These are phyloP conservation scores for Gracilaria gracilis DNA, from an alignment of 23 red algal species.

Conservation along the genomic window DNA sequence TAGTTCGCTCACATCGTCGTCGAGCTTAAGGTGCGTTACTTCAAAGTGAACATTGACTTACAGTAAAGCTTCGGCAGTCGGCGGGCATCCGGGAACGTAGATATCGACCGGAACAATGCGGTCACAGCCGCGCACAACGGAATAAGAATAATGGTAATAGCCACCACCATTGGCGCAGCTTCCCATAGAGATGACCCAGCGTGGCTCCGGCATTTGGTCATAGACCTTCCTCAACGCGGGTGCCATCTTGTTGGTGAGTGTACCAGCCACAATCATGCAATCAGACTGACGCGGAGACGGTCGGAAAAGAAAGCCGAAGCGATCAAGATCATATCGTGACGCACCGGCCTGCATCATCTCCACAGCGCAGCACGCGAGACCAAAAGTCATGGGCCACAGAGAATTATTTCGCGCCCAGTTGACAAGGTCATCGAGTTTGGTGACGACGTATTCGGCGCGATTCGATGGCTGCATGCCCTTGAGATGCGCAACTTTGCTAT, in stretches of 20 bases:
- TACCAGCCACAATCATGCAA: slow-evolving; percentile 99
- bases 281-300: slow-evolving; percentile 99
- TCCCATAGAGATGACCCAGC: slow-evolving; percentile 99
- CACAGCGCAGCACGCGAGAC: slow-evolving; percentile 99
- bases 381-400: slow-evolving; percentile 99
- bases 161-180: slow-evolving; percentile 98
- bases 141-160: slow-evolving; percentile 99
- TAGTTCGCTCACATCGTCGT: neutral
- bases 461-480: slow-evolving; percentile 79
- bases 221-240: slow-evolving; percentile 98
- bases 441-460: slow-evolving; percentile 80
- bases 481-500: slow-evolving; percentile 59
- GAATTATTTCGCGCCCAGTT: slow-evolving; percentile 99
- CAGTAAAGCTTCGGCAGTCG: slow-evolving; percentile 85
- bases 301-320: slow-evolving; percentile 99
- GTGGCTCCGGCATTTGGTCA: slow-evolving; percentile 99
- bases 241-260: slow-evolving; percentile 99
- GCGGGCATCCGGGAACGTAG: slow-evolving; percentile 99
- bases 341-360: slow-evolving; percentile 99
- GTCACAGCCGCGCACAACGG: slow-evolving; percentile 98
- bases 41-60: slow-evolving; percentile 47
- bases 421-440: slow-evolving; percentile 78
- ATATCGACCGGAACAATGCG: slow-evolving; percentile 99
- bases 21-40: neutral
- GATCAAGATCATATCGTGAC: slow-evolving; percentile 97